Evolutionary conservation across 169 alveolate species (phyloP), one percentile per base, ranked within the genome.

Genomic region (Cardiosporidium cionae): DNA sequence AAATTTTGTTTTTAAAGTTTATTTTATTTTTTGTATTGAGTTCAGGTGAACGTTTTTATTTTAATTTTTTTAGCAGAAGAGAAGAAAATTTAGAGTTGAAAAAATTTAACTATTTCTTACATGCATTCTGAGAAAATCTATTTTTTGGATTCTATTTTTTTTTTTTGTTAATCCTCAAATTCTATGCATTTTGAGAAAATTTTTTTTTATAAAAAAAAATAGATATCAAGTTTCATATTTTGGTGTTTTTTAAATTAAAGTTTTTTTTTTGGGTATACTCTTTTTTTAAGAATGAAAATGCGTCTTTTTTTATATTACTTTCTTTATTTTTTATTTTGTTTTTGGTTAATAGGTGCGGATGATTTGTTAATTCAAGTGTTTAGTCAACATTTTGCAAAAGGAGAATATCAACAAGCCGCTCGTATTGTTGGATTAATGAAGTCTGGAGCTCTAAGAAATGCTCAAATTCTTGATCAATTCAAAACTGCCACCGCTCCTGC

Each of bases 381-480:
- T 72, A 79, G 54, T 71, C 81, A 71, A 68, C 74, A 72, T 65
- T 79, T 79, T 25, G 85, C 84, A 36, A 65, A 81, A 7, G 85
- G 85, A 16, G 62, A 72, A 80, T 92, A 86, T 80, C 86, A 85
- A 80, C 96, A 91, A 62, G 99, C 99, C 7, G 98, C 98, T 36
- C 91, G 88, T 79, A 86, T 97, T 35, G 98, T 94, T 0, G 95
- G 96, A 6, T 89, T 91, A 68, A 92, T 96, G 32, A 97, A 97
- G 79, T 95, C 96, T 62, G 95, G 95, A 29, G 79, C 92, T 23
- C 83, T 97, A 65, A 93, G 99, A 78, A 95, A 96, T 31, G 89
- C 92, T 32, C 97, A 93, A 65, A 96, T 97, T 34, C 91, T 96
- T 68, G 89, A 91, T 79, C 96, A 92, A 83, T 92, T 97, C 84